These are phyloP conservation scores for Ensete glaucum DNA, from an alignment of 176 grass and related monocot genomes.

Conservation along the genomic window DNA sequence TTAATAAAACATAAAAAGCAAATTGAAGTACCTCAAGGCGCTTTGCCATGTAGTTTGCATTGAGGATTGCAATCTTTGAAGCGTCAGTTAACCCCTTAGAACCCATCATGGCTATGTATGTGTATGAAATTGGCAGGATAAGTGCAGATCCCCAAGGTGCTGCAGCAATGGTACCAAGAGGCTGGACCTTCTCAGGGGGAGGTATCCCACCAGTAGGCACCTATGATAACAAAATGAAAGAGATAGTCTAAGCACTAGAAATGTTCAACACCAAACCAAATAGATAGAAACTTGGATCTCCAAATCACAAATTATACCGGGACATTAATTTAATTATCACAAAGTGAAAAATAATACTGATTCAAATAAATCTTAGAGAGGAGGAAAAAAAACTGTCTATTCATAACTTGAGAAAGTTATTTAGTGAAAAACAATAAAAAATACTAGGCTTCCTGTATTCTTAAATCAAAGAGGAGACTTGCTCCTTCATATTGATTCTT, in stretches of 20 bases:
- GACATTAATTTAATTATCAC: not conserved
- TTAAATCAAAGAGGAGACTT: too few species aligned
- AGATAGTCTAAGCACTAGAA: not conserved
- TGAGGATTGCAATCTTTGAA: conserved; percentile 95
- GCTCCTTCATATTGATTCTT: too few species aligned
- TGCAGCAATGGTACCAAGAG: conserved; percentile 84
- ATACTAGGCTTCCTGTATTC: too few species aligned
- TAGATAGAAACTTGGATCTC: not conserved
- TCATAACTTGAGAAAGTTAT: too few species aligned
- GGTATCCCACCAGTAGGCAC: conserved; percentile 85
- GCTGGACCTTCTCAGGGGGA: conserved; percentile 62
- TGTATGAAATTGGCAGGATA: conserved; percentile 98
- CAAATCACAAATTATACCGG: not conserved
- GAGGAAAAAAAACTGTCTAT: too few species aligned
- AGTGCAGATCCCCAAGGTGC: conserved; percentile 99
- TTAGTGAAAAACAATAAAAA: too few species aligned
- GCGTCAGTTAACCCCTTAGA: conserved; percentile 87
- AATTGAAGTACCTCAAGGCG: conserved; percentile 65
- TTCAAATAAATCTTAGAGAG: too few species aligned
- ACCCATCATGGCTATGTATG: conserved; percentile 99
- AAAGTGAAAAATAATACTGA: too few species aligned
- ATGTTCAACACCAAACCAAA: not conserved
- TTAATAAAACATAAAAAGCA: not conserved
- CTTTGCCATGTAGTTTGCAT: conserved; percentile 98
- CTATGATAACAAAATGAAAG: conserved; percentile 23